Evolutionary conservation across 345 rosid species (phyloP).

Genomic region (Linum tenue): DNA sequence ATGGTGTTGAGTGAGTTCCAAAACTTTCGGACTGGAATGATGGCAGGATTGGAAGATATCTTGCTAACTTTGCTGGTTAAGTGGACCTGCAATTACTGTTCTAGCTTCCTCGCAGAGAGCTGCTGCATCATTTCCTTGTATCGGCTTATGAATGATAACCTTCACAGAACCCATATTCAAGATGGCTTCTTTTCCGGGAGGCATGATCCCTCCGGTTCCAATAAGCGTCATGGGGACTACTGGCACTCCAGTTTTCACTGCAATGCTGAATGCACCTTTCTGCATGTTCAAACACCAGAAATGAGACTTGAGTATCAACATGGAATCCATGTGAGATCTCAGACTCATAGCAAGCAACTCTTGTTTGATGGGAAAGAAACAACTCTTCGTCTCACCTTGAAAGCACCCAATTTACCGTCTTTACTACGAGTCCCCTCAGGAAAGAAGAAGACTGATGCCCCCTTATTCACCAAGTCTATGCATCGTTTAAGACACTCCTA

Average conservation of each 20-base stretch:
- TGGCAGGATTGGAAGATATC: too few relatives aligned
- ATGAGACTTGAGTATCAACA: background rate
- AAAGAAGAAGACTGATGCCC: slow-evolving; percentile 75
- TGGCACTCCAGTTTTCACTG: slow-evolving; percentile 70
- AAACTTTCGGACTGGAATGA: background rate
- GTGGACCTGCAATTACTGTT: slow-evolving; percentile 39
- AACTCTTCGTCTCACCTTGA: slow-evolving; percentile 48
- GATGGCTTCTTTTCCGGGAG: slow-evolving; percentile 67
- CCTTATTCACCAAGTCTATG: slow-evolving; percentile 67
- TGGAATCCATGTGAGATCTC: background rate
- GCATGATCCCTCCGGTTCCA: slow-evolving; percentile 96
- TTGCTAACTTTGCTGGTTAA: background rate
- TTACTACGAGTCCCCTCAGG: slow-evolving; percentile 94
- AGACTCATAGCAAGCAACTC: background rate
- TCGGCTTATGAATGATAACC: slow-evolving; percentile 66
- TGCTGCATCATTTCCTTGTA: slow-evolving; percentile 56
- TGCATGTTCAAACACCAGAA: slow-evolving; percentile 17
- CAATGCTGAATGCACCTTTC: slow-evolving; percentile 95
- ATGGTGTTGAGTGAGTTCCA: too few relatives aligned
- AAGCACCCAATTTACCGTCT: slow-evolving; percentile 69
- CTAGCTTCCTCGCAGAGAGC: slow-evolving; percentile 56
- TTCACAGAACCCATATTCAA: slow-evolving; percentile 56
- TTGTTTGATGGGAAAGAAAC: background rate
- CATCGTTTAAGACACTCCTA: slow-evolving; percentile 85
- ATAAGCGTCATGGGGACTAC: slow-evolving; percentile 73